A percentile compares a stretch with the other conserved stretches of the same genome.
phyloP scores from a whole-genome alignment of 345 rosid genomes.

The Stellera chamaejasme region DNA sequence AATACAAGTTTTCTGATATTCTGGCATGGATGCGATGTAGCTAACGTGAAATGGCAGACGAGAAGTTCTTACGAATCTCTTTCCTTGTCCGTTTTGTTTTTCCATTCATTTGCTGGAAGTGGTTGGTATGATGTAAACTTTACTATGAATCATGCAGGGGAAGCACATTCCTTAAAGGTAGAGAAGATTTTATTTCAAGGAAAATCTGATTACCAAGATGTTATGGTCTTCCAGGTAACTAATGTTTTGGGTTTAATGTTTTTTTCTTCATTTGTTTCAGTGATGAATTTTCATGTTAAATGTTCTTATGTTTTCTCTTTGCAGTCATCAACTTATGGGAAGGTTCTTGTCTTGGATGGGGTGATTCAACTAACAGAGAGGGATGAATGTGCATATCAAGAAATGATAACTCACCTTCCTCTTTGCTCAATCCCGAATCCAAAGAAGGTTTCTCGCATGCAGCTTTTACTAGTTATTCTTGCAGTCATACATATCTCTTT shows the following conservation, averaged over 20 bases:
- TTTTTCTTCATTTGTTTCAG: not conserved
- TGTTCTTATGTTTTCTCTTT: not conserved
- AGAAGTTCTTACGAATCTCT: too few relatives aligned
- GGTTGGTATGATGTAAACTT: not conserved
- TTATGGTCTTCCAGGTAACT: slow-evolving; percentile 85
- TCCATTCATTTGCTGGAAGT: too few relatives aligned
- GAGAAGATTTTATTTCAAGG: slow-evolving; percentile 76
- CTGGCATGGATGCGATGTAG: too few relatives aligned
- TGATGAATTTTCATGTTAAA: not conserved
- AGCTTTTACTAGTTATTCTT: too few relatives aligned
- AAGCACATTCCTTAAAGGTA: slow-evolving; percentile 90
- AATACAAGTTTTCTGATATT: too few relatives aligned
- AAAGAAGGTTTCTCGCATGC: slow-evolving; percentile 45
- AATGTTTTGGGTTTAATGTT: not conserved
- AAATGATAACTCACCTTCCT: slow-evolving; percentile 97
- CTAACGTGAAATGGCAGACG: too few relatives aligned
- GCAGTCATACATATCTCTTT: too few relatives aligned
- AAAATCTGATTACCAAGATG: slow-evolving; percentile 84
- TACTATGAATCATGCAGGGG: slow-evolving; percentile 45
- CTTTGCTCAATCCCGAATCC: slow-evolving; percentile 87
- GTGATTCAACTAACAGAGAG: slow-evolving; percentile 95
- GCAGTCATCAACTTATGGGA: slow-evolving; percentile 93
- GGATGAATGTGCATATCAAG: slow-evolving; percentile 98
- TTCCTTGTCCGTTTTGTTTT: too few relatives aligned
- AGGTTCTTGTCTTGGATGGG: slow-evolving; percentile 92